A percentile compares a stretch with the other conserved stretches of the same genome.
phyloP scores from a whole-genome alignment of 805 yeast species.

The Yamadazyma endophytica region DNA sequence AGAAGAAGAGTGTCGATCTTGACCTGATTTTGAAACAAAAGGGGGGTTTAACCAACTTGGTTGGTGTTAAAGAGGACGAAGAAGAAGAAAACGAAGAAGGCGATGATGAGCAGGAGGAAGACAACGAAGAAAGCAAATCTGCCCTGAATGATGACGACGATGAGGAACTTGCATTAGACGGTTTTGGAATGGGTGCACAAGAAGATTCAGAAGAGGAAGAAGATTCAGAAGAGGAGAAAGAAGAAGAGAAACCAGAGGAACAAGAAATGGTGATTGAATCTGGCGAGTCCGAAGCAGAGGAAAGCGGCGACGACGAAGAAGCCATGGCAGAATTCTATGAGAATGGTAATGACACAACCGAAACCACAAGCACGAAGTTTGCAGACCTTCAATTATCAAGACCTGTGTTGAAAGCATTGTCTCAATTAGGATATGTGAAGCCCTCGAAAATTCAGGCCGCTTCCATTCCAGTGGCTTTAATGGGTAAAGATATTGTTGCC shows the following conservation, averaged over 20 bases:
- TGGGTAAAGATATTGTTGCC: conserved; percentile 96
- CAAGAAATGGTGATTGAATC: conserved; percentile 17
- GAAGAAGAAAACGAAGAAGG: conserved; percentile 17
- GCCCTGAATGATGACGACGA: conserved; percentile 30
- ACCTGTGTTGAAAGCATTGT: conserved; percentile 81
- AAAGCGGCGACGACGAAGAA: conserved; percentile 63
- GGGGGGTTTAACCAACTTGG: conserved; percentile 63
- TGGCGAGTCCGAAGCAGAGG: conserved; percentile 19
- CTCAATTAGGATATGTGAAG: conserved; percentile 73
- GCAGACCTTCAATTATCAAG: conserved; percentile 79
- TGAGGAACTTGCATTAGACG: conserved; percentile 41
- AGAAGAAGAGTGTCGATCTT: conserved; percentile 59
- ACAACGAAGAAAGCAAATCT: conserved; percentile 25
- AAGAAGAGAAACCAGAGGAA: conserved; percentile 26
- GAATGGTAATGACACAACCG: conserved; percentile 41
- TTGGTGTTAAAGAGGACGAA: conserved; percentile 32
- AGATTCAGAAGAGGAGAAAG: conserved; percentile 22
- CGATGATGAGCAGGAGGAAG: conserved; percentile 21
- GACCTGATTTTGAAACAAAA: conserved; percentile 84
- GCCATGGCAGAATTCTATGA: conserved; percentile 76
- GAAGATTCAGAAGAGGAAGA: conserved; percentile 20
- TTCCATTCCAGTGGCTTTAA: conserved; percentile 85
- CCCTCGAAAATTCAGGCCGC: conserved; percentile 96
- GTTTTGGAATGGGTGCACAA: conserved; percentile 44
- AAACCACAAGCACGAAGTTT: conserved; percentile 58